Percentiles rank a stretch among this genome's conserved stretches.
phyloP scores from a whole-genome alignment of 305 asterid genomes.

The Solanum hybrid region DNA sequence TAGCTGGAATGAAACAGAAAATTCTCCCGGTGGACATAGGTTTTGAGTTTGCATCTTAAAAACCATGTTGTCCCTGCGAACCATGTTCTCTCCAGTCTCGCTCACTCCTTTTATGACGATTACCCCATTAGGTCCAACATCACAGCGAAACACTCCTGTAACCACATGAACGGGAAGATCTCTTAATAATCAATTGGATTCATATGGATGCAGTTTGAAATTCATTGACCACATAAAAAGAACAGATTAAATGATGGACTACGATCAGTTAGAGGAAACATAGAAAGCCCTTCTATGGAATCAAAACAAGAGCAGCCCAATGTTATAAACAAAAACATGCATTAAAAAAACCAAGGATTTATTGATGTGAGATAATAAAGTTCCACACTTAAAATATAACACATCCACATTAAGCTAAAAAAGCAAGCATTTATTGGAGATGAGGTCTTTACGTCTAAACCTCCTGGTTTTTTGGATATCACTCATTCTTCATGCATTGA shows the following conservation, averaged over 20 bases:
- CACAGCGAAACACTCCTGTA: conserved; percentile 23
- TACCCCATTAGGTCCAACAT: conserved; percentile 24
- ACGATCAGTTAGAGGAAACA: background rate
- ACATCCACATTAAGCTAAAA: background rate
- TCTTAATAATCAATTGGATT: background rate
- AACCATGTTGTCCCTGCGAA: conserved; percentile 14
- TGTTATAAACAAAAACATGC: background rate
- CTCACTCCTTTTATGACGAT: conserved; percentile 19
- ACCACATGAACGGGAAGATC: background rate
- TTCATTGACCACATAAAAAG: background rate
- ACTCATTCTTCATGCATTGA: background rate
- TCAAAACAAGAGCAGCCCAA: background rate
- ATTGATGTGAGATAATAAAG: background rate
- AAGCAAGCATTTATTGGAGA: background rate
- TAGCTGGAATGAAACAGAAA: conserved; percentile 30
- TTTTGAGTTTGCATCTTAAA: conserved; percentile 32
- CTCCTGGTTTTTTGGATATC: background rate
- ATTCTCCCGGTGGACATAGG: conserved; percentile 30
- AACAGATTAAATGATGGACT: conserved; percentile 2
- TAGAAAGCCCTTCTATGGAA: background rate
- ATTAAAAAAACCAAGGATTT: background rate
- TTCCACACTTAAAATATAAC: background rate
- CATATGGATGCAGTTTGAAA: conserved; percentile 1
- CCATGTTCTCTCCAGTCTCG: conserved; percentile 17
- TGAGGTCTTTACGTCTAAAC: background rate